These are phyloP conservation scores for Paraphoma sp. DNA, from an alignment of 2,329 filamentous ascomycete species.

Conservation along the genomic window DNA sequence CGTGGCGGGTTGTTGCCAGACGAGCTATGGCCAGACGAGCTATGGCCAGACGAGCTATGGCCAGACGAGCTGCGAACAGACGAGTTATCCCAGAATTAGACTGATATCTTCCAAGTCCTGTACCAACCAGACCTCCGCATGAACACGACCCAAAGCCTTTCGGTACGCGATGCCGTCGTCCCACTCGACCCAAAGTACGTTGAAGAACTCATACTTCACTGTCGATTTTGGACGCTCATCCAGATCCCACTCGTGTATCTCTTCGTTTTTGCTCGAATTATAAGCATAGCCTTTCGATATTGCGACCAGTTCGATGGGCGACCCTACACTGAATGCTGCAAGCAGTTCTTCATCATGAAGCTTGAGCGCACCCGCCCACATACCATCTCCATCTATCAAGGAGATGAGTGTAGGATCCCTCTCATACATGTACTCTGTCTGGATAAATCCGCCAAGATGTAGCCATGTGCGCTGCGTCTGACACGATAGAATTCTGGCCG, in stretches of 20 bases:
- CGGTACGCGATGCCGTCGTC: not conserved
- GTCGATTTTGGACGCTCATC: not conserved
- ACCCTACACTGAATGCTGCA: not conserved
- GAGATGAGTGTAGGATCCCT: not conserved
- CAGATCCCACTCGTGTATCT: not conserved
- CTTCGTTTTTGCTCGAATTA: not conserved
- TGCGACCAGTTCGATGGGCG: not conserved
- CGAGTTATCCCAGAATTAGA: not conserved
- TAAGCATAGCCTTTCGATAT: not conserved
- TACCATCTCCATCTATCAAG: not conserved
- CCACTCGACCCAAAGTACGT: not conserved
- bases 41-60: not conserved
- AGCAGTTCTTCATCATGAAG: not conserved
- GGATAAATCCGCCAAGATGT: not conserved
- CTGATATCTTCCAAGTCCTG: not conserved
- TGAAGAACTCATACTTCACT: not conserved
- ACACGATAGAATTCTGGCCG: not conserved
- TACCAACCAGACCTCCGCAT: not conserved
- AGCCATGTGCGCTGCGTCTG: not conserved
- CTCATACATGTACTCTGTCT: not conserved
- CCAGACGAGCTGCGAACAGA: too few relatives aligned
- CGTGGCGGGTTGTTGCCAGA: too few relatives aligned
- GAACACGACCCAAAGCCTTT: not conserved
- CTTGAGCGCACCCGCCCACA: not conserved
- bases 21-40: too few relatives aligned